Base-by-base conservation (phyloP, 371 early-diverging fungal genomes). In the Lichtheimia ornata region DNA sequence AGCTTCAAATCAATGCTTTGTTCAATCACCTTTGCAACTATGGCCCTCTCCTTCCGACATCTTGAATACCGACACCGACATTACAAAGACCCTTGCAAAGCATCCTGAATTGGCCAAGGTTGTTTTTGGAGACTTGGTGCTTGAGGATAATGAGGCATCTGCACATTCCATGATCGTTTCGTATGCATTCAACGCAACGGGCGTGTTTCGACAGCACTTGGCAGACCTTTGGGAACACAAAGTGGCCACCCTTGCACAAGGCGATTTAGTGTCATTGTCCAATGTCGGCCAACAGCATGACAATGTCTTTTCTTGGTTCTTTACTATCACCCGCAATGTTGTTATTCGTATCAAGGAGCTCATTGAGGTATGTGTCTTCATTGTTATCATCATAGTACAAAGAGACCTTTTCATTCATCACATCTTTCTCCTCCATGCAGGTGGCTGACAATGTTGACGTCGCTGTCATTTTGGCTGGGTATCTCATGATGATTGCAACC, bases 401-500 rank as follows among this genome's bases (percentile, higher is more conserved):
- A 4, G 58, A 52, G 13, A 54, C 20, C 20, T 7, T 14, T 15
- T 20, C 9, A 57, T 30, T 18, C 35, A 41, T 30, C 41, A 9
- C 41, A 12, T 17, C 52, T 50, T 51, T 20, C 60, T 13, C 22
- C 22, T 2, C 22, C 22, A 22, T 42, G 50, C 67, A 85, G 84
- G 72, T 88, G 60, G 90, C 91, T 50, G 90, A 91, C 54, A 82
- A 85, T 53, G 80, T 88, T 51, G 96, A 97, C 60, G 84, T 95
- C 51, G 70, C 92, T 57, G 86, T 95, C 45, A 87, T 95, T 35
- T 72, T 88, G 53, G 83, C 86, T 50, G 92, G 92, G 57, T 94
- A 94, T 73, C 64, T 92, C n/a, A 84, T 97, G 78, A 91, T 94
- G 85, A 74, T 89, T 59, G 84, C 88, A 44, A 94, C 95, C 0